Base-by-base conservation (phyloP, 768 basidiomycete species). In the Lepiota venenata region DNA sequence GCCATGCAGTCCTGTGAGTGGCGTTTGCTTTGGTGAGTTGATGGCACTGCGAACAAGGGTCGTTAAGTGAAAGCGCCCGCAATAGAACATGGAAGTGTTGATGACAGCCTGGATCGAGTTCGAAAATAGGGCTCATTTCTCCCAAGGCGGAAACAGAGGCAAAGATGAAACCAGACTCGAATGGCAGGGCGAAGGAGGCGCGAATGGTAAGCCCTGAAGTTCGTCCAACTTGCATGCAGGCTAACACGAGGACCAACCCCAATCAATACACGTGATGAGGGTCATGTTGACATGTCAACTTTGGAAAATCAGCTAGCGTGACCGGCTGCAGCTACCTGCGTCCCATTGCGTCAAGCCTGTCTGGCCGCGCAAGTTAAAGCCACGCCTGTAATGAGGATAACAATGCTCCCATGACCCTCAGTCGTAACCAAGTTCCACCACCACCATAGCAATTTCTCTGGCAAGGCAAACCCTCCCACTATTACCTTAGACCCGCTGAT, bases 221-320 rank as follows among this genome's bases (percentile, higher is more conserved):
- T 9, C 2, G 14, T 36, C 20, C 16, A 47, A 52, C 52, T 21
- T 51, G 38, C 51, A 58, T 29, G 55, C 37, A 51, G 60, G 32
- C 12, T 27, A 18, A n/a, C 60, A 61, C 52, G 60, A 61, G 60
- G 60, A 47, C 27, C n/a, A n/a, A n/a, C n/a, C n/a, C n/a, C n/a
- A n/a, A n/a, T n/a, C n/a, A n/a, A n/a, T n/a, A n/a, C n/a, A n/a
- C n/a, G n/a, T n/a, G n/a, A n/a, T n/a, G n/a, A n/a, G n/a, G n/a
- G n/a, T n/a, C n/a, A n/a, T n/a, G n/a, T n/a, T n/a, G n/a, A n/a
- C n/a, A n/a, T n/a, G n/a, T n/a, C n/a, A n/a, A n/a, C n/a, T n/a
- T n/a, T n/a, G n/a, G n/a, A n/a, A n/a, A n/a, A n/a, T n/a, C n/a
- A n/a, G n/a, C n/a, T n/a, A n/a, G n/a, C n/a, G n/a, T n/a, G n/a